phyloP scores from a whole-genome alignment of 2,329 filamentous ascomycete species.

The Sclerotiophoma versabilis region DNA sequence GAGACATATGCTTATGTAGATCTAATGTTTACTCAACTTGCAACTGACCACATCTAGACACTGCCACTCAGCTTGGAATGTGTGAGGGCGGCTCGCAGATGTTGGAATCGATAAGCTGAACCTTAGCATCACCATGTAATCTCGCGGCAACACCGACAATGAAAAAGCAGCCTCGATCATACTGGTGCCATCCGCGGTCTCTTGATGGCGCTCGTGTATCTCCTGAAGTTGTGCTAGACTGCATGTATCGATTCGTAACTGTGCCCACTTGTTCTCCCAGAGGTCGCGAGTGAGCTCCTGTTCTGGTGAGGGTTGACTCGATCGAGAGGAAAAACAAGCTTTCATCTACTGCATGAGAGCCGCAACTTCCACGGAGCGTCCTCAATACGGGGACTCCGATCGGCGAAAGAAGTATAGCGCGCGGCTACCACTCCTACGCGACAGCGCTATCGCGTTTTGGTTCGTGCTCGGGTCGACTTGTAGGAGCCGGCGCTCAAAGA shows the following conservation, averaged over 20 bases:
- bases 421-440: conserved; percentile 10
- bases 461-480: conserved; percentile 9
- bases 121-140: conserved; percentile 1
- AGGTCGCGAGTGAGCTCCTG: neutral
- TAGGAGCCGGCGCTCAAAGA: conserved; percentile 1
- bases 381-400: conserved; percentile 11
- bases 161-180: neutral
- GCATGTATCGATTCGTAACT: neutral
- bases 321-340: conserved; percentile 3
- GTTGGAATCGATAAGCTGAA: conserved; percentile 3
- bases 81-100: neutral
- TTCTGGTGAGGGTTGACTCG: neutral
- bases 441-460: conserved; percentile 1
- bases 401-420: neutral
- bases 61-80: conserved; percentile 3
- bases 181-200: neutral
- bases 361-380: conserved; percentile 2
- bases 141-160: conserved; percentile 10
- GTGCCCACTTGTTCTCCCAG: neutral
- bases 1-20: conserved; percentile 11
- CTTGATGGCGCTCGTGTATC: neutral
- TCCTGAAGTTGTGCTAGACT: conserved; percentile 2
- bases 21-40: neutral
- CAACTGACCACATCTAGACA: conserved; percentile 1
- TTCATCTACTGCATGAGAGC: conserved; percentile 5